phyloP scores from a whole-genome alignment of 2,329 filamentous ascomycete genomes.

The Conoideocrella luteorostrata region DNA sequence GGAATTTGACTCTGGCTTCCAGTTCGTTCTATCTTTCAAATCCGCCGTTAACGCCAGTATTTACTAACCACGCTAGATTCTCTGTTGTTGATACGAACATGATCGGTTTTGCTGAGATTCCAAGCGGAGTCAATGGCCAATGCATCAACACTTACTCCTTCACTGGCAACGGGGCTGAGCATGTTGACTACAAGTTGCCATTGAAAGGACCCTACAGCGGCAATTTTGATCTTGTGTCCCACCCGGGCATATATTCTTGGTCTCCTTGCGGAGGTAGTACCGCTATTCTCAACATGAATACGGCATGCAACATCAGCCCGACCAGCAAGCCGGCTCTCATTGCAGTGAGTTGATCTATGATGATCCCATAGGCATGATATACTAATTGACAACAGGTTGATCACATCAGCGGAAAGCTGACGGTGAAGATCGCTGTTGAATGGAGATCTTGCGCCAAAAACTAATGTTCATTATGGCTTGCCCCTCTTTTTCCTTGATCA shows the following conservation, averaged over 20 bases:
- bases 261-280: conserved; percentile 21
- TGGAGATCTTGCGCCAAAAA: conserved; percentile 15
- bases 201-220: conserved; percentile 16
- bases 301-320: conserved; percentile 18
- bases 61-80: too few relatives aligned
- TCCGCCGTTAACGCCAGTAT: too few relatives aligned
- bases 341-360: conserved; percentile 18
- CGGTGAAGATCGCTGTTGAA: conserved; percentile 16
- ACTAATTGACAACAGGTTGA: conserved; percentile 17
- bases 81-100: conserved; percentile 19
- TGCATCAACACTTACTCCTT: conserved; percentile 21
- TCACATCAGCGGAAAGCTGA: conserved; percentile 20
- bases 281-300: conserved; percentile 23
- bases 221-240: conserved; percentile 15
- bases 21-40: conserved; percentile 15
- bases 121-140: conserved; percentile 13
- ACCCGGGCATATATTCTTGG: conserved; percentile 15
- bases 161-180: conserved; percentile 16
- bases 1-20: conserved; percentile 18
- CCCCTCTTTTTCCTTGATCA: too few relatives aligned
- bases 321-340: conserved; percentile 17
- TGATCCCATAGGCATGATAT: too few relatives aligned
- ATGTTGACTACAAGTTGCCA: conserved; percentile 13
- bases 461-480: too few relatives aligned
- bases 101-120: conserved; percentile 21